Conservation (phyloP, 441 rosid species). For the Raphanus hybrid region DNA sequence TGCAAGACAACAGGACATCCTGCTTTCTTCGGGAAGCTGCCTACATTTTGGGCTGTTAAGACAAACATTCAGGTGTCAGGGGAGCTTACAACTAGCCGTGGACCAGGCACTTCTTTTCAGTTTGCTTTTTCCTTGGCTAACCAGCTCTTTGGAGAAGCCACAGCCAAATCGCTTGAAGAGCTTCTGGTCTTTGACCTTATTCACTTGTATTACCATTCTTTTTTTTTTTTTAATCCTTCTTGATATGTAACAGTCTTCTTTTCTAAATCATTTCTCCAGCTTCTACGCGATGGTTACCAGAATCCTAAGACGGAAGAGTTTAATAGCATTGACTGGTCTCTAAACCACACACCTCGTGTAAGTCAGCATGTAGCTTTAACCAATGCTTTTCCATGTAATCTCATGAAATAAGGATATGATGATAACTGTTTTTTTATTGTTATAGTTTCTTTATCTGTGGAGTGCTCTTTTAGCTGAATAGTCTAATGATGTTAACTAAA, state of each 20-base stretch:
- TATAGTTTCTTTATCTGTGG: not conserved
- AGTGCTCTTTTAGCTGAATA: too few species aligned
- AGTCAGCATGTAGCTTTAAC: constrained; percentile 38
- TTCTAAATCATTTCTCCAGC: constrained; percentile 50
- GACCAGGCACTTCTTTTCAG: constrained; percentile 89
- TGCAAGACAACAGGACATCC: constrained; percentile 94
- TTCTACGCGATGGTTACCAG: constrained; percentile 53
- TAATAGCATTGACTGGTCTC: constrained; percentile 76
- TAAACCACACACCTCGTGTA: constrained; percentile 69
- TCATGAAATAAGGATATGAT: not conserved
- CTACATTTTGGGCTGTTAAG: constrained; percentile 91
- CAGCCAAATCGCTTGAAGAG: constrained; percentile 69
- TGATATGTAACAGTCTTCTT: not conserved
- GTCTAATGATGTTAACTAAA: constrained; percentile 30
- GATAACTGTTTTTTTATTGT: not conserved
- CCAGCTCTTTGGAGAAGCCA: constrained; percentile 82
- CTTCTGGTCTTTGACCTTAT: constrained; percentile 52
- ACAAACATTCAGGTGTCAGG: constrained; percentile 83
- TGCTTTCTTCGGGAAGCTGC: constrained; percentile 83
- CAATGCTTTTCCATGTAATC: too few species aligned
- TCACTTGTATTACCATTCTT: not conserved
- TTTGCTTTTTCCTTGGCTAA: constrained; percentile 84
- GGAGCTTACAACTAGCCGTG: constrained; percentile 94
- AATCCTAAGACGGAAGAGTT: constrained; percentile 66
- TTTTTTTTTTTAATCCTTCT: not conserved